Conservation (phyloP, 2,329 filamentous ascomycete species). For the Ceratocystis ficicola region DNA sequence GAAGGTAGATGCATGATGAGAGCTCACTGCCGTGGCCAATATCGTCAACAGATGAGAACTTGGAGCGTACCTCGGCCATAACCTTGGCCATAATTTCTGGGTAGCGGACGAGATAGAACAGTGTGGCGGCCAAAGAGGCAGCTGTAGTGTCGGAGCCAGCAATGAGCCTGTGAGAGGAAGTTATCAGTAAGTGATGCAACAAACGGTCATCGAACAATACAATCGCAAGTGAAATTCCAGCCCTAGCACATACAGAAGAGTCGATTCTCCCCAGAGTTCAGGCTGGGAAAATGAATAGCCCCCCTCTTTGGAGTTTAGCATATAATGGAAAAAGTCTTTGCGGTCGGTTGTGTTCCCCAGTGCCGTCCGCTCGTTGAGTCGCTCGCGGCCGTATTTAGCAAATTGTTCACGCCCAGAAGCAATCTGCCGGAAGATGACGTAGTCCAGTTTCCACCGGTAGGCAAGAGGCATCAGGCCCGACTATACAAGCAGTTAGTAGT, state of each 20-base stretch:
- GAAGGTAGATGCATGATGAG: constrained; percentile 44
- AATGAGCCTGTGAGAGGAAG: constrained; percentile 41
- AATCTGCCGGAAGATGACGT: constrained; percentile 54
- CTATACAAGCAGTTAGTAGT: constrained; percentile 29
- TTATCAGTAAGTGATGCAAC: background rate
- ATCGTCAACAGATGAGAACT: constrained; percentile 42
- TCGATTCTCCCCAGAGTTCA: constrained; percentile 60
- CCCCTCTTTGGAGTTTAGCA: constrained; percentile 58
- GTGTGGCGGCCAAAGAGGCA: constrained; percentile 50
- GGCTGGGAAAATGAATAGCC: constrained; percentile 52
- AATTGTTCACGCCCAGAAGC: constrained; percentile 55
- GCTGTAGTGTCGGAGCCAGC: constrained; percentile 62
- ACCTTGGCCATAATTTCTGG: constrained; percentile 36
- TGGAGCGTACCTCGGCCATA: constrained; percentile 40
- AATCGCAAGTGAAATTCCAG: background rate
- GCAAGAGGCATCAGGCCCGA: constrained; percentile 61
- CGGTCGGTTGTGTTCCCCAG: constrained; percentile 50
- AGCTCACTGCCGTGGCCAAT: constrained; percentile 42
- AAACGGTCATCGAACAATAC: background rate
- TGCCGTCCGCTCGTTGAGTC: constrained; percentile 54
- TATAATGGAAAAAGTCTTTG: constrained; percentile 64
- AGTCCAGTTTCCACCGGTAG: constrained; percentile 53
- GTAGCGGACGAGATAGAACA: constrained; percentile 51
- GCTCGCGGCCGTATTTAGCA: constrained; percentile 57
- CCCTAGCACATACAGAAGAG: constrained; percentile 41